Evolutionary conservation across 305 asterid genomes (phyloP).

Genomic region (Solanum chacoense): DNA sequence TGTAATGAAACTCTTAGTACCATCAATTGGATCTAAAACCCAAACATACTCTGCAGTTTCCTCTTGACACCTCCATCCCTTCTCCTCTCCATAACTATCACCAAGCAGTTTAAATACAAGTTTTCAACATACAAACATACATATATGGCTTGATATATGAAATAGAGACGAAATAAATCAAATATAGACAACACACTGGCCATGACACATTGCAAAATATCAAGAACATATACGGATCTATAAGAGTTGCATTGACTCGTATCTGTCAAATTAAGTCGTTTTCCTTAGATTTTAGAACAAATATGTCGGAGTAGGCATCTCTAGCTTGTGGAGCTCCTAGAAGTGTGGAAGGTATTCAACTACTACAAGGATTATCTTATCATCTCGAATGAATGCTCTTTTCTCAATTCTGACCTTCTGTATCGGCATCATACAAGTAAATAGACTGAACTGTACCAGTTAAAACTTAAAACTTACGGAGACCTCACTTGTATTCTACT

Average conservation of each 20-base stretch:
- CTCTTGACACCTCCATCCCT: slow-evolving; percentile 76
- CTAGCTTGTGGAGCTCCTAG: neutral
- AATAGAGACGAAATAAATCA: neutral
- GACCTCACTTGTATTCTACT: neutral
- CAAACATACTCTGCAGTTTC: slow-evolving; percentile 74
- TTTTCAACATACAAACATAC: neutral
- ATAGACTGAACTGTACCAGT: neutral
- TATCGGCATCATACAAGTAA: neutral
- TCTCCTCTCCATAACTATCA: slow-evolving; percentile 82
- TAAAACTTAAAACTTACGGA: neutral
- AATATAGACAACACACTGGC: neutral
- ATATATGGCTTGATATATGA: neutral
- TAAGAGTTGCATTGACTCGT: neutral
- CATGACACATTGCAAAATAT: neutral
- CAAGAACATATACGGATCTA: neutral
- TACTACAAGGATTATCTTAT: neutral
- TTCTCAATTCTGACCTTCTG: neutral
- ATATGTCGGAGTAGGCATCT: neutral
- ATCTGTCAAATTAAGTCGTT: neutral
- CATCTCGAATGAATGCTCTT: neutral
- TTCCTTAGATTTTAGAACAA: neutral
- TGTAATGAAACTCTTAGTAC: slow-evolving; percentile 93
- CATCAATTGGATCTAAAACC: slow-evolving; percentile 97
- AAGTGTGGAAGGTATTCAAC: neutral
- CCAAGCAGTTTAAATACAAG: neutral